phyloP scores from a whole-genome alignment of 305 asterid genomes.

The Fraxinus dipetala region DNA sequence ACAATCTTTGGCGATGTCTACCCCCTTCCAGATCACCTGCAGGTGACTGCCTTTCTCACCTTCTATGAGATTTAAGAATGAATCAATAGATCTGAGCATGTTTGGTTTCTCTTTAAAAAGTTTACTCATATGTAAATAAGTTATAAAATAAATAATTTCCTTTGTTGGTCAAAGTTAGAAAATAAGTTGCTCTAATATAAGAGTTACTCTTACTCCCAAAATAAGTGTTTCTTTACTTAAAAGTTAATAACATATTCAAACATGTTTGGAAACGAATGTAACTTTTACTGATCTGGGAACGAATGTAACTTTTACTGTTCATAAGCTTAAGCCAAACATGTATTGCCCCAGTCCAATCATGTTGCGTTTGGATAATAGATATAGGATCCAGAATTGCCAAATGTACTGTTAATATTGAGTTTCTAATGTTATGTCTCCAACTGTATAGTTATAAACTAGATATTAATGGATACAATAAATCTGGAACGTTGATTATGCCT shows the following conservation, averaged over 20 bases:
- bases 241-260: not conserved
- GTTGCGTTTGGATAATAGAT: conserved; percentile 1
- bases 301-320: not conserved
- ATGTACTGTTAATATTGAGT: not conserved
- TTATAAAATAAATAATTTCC: not conserved
- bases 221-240: not conserved
- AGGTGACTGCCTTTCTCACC: conserved; percentile 47
- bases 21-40: conserved; percentile 88
- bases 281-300: not conserved
- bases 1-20: conserved; percentile 88
- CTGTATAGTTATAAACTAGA: not conserved
- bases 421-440: not conserved
- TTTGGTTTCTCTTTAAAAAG: not conserved
- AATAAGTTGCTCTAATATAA: not conserved
- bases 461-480: not conserved
- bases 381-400: not conserved
- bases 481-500: conserved; percentile 11
- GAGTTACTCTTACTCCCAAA: not conserved
- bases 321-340: not conserved
- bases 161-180: not conserved
- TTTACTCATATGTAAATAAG: not conserved
- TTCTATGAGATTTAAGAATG: not conserved
- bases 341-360: not conserved
- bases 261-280: not conserved
- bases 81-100: not conserved